phyloP scores from a whole-genome alignment of 192 early-diverging fungal species.

The Umbelopsis isabellina region DNA sequence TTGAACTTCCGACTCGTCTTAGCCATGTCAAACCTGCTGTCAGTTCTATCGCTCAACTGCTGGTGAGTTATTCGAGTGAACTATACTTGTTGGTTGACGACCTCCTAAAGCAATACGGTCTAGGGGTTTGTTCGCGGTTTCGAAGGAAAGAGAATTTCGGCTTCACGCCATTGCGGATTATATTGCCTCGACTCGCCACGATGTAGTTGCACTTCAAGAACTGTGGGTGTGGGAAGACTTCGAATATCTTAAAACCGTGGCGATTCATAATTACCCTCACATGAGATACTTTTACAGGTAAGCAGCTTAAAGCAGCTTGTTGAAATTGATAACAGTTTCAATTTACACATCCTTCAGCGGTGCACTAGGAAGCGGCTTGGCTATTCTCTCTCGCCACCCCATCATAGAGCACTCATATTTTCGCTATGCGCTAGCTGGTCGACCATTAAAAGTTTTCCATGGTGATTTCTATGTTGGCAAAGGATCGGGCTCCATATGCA shows the following conservation, averaged over 20 bases:
- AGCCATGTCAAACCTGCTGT: constrained; percentile 31
- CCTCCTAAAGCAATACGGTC: not conserved
- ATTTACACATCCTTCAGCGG: constrained; percentile 30
- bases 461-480: constrained; percentile 64
- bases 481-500: constrained; percentile 47
- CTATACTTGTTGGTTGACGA: not conserved
- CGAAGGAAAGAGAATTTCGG: constrained; percentile 49
- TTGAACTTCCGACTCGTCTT: not conserved
- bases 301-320: not conserved
- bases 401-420: constrained; percentile 46
- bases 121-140: constrained; percentile 51
- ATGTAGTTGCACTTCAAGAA: constrained; percentile 53
- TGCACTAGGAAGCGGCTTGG: constrained; percentile 45
- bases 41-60: constrained; percentile 54
- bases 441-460: constrained; percentile 52
- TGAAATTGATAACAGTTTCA: too few relatives aligned
- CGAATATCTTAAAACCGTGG: constrained; percentile 35
- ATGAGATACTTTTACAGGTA: constrained; percentile 47
- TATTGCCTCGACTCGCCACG: constrained; percentile 33
- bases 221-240: constrained; percentile 48
- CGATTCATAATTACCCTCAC: constrained; percentile 31
- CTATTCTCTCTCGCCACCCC: constrained; percentile 49
- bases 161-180: constrained; percentile 53
- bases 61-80: constrained; percentile 40
- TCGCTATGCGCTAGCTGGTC: constrained; percentile 52